These are phyloP conservation scores for Fonsecaea nubica DNA, from an alignment of 2,329 filamentous ascomycete species.

Conservation along the genomic window DNA sequence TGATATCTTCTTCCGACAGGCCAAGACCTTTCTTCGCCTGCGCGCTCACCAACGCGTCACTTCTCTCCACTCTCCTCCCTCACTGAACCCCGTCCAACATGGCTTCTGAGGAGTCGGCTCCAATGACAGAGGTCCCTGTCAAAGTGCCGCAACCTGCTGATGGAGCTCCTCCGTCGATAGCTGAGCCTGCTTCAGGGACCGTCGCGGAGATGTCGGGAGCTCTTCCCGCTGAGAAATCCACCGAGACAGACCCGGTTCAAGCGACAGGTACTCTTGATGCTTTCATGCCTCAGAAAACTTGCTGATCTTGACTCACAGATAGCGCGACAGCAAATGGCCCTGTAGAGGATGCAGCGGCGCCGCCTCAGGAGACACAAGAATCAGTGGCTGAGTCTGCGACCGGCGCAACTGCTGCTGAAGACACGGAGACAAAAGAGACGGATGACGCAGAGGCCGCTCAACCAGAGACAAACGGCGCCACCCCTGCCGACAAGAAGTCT, in stretches of 20 bases:
- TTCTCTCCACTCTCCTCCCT: conserved; percentile 13
- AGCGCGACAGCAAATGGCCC: conserved; percentile 39
- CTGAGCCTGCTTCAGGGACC: conserved; percentile 37
- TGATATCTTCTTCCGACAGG: conserved; percentile 21
- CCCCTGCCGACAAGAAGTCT: conserved; percentile 58
- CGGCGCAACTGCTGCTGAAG: conserved; percentile 30
- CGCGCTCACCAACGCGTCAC: conserved; percentile 26
- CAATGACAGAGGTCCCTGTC: conserved; percentile 35
- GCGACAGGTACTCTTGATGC: conserved; percentile 38
- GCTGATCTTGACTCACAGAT: conserved; percentile 30
- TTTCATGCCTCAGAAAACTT: conserved; percentile 1
- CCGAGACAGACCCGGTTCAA: conserved; percentile 43
- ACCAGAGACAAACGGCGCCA: conserved; percentile 56
- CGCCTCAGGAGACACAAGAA: conserved; percentile 41
- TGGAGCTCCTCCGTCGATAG: conserved; percentile 36
- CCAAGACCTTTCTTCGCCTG: conserved; percentile 15
- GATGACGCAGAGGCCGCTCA: conserved; percentile 45
- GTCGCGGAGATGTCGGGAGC: conserved; percentile 39
- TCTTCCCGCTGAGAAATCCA: conserved; percentile 47
- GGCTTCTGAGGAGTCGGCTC: conserved; percentile 25
- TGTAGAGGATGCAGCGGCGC: conserved; percentile 39
- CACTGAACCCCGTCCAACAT: conserved; percentile 20
- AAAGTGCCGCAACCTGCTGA: conserved; percentile 37
- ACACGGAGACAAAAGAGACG: conserved; percentile 24
- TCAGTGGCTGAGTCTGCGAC: conserved; percentile 43